A percentile compares a stretch with the other conserved stretches of the same genome.
Evolutionary conservation across 140 eudicot species (phyloP).

Genomic region (Erigeron philadelphicus): DNA sequence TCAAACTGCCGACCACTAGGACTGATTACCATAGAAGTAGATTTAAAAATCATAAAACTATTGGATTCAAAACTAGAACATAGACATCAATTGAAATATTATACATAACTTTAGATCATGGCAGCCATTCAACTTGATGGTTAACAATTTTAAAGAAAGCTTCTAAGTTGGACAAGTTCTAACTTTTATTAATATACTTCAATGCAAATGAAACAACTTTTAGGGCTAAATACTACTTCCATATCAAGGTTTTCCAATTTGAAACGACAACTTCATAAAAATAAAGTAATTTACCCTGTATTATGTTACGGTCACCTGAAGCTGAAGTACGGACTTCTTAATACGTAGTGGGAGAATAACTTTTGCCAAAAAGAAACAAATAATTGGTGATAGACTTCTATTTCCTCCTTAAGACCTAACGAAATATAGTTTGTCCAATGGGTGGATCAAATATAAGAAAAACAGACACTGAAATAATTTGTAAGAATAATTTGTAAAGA

Average conservation of each 20-base stretch:
- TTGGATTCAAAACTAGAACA: slow-evolving; percentile 14
- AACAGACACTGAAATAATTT: too few species aligned
- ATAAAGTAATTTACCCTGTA: not conserved
- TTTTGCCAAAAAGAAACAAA: too few species aligned
- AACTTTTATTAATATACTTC: not conserved
- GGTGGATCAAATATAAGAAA: too few species aligned
- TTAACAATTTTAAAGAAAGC: too few species aligned
- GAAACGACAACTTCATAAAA: not conserved
- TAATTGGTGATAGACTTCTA: too few species aligned
- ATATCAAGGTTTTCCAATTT: slow-evolving; percentile 11
- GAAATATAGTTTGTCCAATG: too few species aligned
- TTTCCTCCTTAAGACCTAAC: too few species aligned
- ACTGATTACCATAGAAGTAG: slow-evolving; percentile 43
- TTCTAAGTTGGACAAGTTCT: too few species aligned
- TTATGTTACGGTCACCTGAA: not conserved
- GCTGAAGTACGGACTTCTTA: too few species aligned
- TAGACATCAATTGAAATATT: not conserved
- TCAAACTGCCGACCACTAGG: slow-evolving; percentile 79
- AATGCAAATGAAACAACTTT: not conserved
- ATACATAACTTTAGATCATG: not conserved
- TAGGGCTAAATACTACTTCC: not conserved
- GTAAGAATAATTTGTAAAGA: too few species aligned
- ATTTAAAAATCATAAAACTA: slow-evolving; percentile 11
- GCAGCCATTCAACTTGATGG: too few species aligned
- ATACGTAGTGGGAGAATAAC: too few species aligned